phyloP scores from a whole-genome alignment of 768 basidiomycete genomes.

The Cystobasidium ongulense region DNA sequence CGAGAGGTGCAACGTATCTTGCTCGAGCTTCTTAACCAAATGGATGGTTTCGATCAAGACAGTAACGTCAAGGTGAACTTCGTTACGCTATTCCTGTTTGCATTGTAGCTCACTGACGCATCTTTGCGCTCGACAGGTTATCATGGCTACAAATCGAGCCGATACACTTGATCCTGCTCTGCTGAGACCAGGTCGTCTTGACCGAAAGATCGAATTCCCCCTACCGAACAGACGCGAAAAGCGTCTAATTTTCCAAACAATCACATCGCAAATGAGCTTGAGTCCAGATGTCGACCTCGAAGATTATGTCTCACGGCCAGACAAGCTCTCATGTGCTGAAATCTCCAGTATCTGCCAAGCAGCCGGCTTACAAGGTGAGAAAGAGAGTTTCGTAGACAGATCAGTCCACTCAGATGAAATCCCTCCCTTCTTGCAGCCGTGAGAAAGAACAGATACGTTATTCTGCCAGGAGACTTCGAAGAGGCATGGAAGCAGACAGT shows the following conservation, averaged over 20 bases:
- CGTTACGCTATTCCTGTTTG: conserved; percentile 23
- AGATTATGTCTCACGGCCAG: conserved; percentile 95
- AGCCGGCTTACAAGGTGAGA: conserved; percentile 82
- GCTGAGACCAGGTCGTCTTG: conserved; percentile 91
- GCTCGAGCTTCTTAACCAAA: conserved; percentile 92
- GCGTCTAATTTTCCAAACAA: conserved; percentile 94
- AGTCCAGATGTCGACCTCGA: conserved; percentile 96
- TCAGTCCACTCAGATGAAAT: background rate
- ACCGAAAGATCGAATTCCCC: conserved; percentile 98
- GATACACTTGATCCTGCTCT: conserved; percentile 97
- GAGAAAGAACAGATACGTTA: conserved; percentile 94
- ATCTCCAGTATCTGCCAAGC: conserved; percentile 93
- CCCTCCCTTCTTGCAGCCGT: conserved; percentile 56
- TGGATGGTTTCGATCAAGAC: conserved; percentile 99
- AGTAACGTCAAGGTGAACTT: conserved; percentile 86
- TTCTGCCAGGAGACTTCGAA: conserved; percentile 93
- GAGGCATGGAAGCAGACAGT: conserved; percentile 99
- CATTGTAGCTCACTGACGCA: background rate
- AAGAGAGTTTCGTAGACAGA: conserved; percentile 12
- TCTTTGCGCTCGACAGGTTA: conserved; percentile 54
- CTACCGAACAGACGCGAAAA: conserved; percentile 87
- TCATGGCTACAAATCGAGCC: conserved; percentile 98
- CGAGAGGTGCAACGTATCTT: conserved; percentile 97
- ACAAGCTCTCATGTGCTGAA: conserved; percentile 88
- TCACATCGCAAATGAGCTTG: conserved; percentile 94